Base-by-base conservation (phyloP, 805 yeast genomes). In the Candida arabinofermentans region DNA sequence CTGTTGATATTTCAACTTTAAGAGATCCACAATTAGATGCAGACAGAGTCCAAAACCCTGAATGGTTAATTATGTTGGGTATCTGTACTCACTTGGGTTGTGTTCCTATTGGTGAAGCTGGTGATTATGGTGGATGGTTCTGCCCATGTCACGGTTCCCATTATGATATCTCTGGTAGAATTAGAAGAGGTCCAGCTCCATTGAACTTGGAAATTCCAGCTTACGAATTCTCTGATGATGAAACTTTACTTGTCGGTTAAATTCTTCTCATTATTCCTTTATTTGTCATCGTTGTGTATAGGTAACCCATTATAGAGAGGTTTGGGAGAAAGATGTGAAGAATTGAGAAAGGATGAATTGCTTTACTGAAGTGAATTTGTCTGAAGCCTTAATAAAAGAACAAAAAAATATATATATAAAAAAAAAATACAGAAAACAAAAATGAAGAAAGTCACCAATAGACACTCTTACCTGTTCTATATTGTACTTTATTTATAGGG, bases 141-240 rank as follows among this genome's bases (percentile, higher is more conserved):
- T 93, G 99, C 73, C 99, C 99, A 54, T 93, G 99, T 77, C 99
- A 95, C 79, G 99, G 99, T 80, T 91, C 98, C 65, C 99, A 95
- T 72, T 93, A 93, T 73, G 99, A 93, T 74, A 95, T 95, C 74
- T 90, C 97, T 51, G 99, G 99, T 70, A 91, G 99, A 83, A 91
- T 93, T 67, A 88, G 99, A 83, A 91, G 81, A 76, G 99, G 99
- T 59, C 99, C 99, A 59, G 99, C 99, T 66, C 99, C 99, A 64
- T 80, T 88, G 70, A 93, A 93, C 79, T 81, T 93, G 75, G 99
- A 93, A 77, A 77, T 93, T 60, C 99, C 99, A 59, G 75, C 79
- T 58, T 93, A 93, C 68, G 87, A 81, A 57, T 86, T 93, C 65
- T 60, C 77, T 48, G 95, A 86, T 64, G 59, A 40, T 39, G 88